These are phyloP conservation scores for Wickerhamiella australiensis DNA, from an alignment of 805 yeast genomes.

Conservation along the genomic window DNA sequence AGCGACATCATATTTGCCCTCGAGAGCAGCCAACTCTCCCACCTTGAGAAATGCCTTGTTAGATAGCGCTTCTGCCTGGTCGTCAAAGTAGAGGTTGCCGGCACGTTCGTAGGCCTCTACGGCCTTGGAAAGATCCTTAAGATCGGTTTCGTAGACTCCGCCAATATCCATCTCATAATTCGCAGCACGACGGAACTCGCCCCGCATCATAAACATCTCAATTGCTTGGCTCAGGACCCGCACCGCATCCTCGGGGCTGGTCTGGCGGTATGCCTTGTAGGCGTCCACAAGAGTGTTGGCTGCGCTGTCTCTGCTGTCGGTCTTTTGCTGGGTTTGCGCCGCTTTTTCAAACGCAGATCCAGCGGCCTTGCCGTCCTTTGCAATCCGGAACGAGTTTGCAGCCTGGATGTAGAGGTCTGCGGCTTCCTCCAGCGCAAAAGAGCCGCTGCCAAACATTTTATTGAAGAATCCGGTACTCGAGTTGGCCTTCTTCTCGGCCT, in stretches of 20 bases:
- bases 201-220: conserved; percentile 71
- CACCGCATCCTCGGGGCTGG: conserved; percentile 65
- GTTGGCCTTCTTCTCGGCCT: conserved; percentile 61
- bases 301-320: conserved; percentile 77
- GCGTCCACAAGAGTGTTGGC: conserved; percentile 86
- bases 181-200: conserved; percentile 95
- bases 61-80: conserved; percentile 81
- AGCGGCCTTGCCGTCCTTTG: conserved; percentile 55
- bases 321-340: conserved; percentile 61
- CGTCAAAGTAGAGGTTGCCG: conserved; percentile 91
- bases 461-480: conserved; percentile 49
- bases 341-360: conserved; percentile 81
- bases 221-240: conserved; percentile 65
- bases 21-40: conserved; percentile 75
- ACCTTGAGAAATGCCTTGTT: conserved; percentile 79
- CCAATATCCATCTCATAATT: conserved; percentile 87
- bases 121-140: conserved; percentile 58
- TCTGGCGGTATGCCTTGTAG: conserved; percentile 68
- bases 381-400: conserved; percentile 75
- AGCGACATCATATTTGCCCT: conserved; percentile 65
- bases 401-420: conserved; percentile 84
- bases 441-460: conserved; percentile 41
- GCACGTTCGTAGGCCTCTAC: conserved; percentile 75
- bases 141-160: conserved; percentile 65
- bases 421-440: conserved; percentile 75